phyloP scores from a whole-genome alignment of 192 early-diverging fungal genomes.

The Ambispora gerdemannii region DNA sequence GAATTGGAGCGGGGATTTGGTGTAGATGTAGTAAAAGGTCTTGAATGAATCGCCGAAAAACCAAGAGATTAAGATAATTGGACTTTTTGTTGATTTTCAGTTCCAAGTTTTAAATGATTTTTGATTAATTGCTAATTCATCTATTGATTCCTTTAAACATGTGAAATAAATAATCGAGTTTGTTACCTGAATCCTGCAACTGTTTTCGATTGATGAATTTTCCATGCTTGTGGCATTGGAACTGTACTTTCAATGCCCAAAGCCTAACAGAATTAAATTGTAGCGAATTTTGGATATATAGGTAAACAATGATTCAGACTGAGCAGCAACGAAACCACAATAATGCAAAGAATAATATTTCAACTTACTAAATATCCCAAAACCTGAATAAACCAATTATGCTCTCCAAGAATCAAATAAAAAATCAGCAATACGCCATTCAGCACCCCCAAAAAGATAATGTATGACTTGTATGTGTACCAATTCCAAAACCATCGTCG shows the following conservation, averaged over 20 bases:
- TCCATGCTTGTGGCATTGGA: conserved; percentile 54
- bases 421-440: conserved; percentile 26
- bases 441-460: conserved; percentile 35
- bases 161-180: background rate
- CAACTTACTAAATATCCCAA: conserved; percentile 35
- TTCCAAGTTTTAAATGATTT: too few relatives aligned
- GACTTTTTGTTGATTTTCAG: too few relatives aligned
- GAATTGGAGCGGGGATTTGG: conserved; percentile 50
- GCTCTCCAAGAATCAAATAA: conserved; percentile 32
- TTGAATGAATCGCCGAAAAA: conserved; percentile 57
- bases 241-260: conserved; percentile 58
- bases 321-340: too few relatives aligned
- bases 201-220: conserved; percentile 45
- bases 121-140: too few relatives aligned
- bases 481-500: conserved; percentile 42
- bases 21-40: conserved; percentile 53
- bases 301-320: too few relatives aligned
- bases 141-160: too few relatives aligned
- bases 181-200: conserved; percentile 48
- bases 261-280: conserved; percentile 32
- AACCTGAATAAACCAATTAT: conserved; percentile 35
- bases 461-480: conserved; percentile 40
- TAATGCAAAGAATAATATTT: background rate
- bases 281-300: too few relatives aligned
- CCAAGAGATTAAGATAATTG: conserved; percentile 45